Conservation (phyloP, 345 rosid species). For the Stellera chamaejasme region DNA sequence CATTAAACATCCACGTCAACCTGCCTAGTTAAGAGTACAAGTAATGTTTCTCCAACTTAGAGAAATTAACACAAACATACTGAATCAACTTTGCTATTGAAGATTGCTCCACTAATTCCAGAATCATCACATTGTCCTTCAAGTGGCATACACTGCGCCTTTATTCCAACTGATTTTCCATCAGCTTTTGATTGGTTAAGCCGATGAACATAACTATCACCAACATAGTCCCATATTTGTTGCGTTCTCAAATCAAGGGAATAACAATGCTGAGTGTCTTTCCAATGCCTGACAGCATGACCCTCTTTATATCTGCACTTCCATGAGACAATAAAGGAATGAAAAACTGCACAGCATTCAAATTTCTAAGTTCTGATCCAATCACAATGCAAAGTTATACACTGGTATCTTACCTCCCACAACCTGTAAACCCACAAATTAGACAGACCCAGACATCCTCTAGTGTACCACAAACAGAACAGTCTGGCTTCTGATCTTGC, state of each 20-base stretch:
- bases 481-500: constrained; percentile 66
- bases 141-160: constrained; percentile 38
- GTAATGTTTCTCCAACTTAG: neutral
- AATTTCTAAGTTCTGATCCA: neutral
- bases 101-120: constrained; percentile 65
- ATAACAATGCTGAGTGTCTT: constrained; percentile 82
- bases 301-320: constrained; percentile 81
- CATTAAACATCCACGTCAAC: neutral
- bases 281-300: constrained; percentile 87
- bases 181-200: constrained; percentile 87
- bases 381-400: neutral
- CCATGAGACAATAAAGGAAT: constrained; percentile 5
- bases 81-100: constrained; percentile 85
- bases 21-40: neutral
- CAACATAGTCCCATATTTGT: constrained; percentile 97
- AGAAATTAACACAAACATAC: constrained; percentile 31
- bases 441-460: constrained; percentile 89
- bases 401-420: constrained; percentile 68
- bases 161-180: constrained; percentile 60
- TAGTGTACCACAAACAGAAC: constrained; percentile 70
- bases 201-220: constrained; percentile 89
- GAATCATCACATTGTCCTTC: constrained; percentile 77
- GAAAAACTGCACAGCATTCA: neutral
- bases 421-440: constrained; percentile 88
- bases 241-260: constrained; percentile 84